phyloP scores from a whole-genome alignment of 352 stramenopile genomes.

The Phytopythium cucurbitacearum region DNA sequence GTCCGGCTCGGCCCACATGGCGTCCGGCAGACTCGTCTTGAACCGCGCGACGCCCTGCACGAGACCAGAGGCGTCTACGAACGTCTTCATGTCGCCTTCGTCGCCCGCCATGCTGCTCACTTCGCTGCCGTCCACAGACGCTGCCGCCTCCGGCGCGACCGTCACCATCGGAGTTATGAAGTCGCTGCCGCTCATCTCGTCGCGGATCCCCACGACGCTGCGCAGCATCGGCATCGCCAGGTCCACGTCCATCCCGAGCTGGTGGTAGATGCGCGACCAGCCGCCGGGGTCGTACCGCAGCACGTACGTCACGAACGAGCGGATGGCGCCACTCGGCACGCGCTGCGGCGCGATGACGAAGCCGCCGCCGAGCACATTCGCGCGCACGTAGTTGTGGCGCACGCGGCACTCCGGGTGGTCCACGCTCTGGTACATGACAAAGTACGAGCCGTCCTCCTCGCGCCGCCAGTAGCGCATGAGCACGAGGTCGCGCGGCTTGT shows the following conservation, averaged over 20 bases:
- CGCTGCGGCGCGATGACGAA: conserved; percentile 86
- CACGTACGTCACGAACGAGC: conserved; percentile 79
- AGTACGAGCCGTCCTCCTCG: conserved; percentile 87
- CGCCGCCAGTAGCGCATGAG: conserved; percentile 87
- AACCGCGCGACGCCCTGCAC: conserved; percentile 64
- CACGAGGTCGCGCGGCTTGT: conserved; percentile 82
- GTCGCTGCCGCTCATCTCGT: conserved; percentile 78
- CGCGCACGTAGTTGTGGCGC: conserved; percentile 84
- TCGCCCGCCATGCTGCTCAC: not conserved
- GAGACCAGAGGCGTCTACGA: conserved; percentile 54
- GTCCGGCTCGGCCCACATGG: conserved; percentile 85
- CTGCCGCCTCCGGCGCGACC: conserved; percentile 15
- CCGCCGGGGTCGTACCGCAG: conserved; percentile 77
- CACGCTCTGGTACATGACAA: conserved; percentile 90
- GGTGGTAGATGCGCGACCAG: conserved; percentile 81
- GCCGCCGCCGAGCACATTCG: conserved; percentile 69
- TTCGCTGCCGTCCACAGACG: not conserved
- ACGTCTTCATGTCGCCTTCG: conserved; percentile 16
- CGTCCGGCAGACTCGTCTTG: conserved; percentile 68
- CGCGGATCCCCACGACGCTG: conserved; percentile 78
- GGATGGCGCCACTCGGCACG: conserved; percentile 67
- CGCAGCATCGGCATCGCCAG: conserved; percentile 83
- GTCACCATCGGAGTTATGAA: conserved; percentile 88
- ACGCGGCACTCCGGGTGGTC: conserved; percentile 82
- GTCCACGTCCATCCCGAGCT: conserved; percentile 88